Evolutionary conservation across 1,284 basidiomycete species (phyloP), one percentile per base, ranked within the genome.

Genomic region (Cyathus pygmaeus): DNA sequence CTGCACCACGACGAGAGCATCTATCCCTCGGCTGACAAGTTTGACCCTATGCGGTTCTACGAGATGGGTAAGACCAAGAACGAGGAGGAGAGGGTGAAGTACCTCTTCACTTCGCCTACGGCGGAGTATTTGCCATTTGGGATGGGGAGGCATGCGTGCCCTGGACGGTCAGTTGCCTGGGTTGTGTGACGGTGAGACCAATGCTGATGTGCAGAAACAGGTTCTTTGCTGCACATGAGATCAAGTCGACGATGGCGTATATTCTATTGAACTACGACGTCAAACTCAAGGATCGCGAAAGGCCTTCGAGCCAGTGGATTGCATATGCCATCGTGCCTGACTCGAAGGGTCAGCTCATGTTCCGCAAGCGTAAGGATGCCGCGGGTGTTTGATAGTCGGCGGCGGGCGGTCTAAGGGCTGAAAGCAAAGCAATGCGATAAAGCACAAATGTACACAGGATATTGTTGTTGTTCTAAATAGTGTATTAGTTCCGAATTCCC

Each of bases 181-280:
- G 11, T 17, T 5, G 19, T 54, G 26, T 46, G 19, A 24, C 19
- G 39, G 21, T 56, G n/a, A 27, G 19, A 19, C 10, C 53, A 79
- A 79, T 56, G 79, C n/a, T n/a, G n/a, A n/a, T n/a, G n/a, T n/a
- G n/a, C n/a, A n/a, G 79, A 3, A 80, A 79, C 3, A 67, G 81
- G 13, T 83, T 81, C 73, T 82, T 83, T 62, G 81, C 81, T 2
- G 75, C 74, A n/a, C 77, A 72, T 54, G 77, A 78, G 63, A 66
- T 82, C 27, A 83, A 83, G 65, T 65, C 72, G 2, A 75, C 82
- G 65, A 54, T 83, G 27, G 80, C 76, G 17, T 70, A 79, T 58
- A 61, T 80, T n/a, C 54, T 83, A 6, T 24, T 78, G 41, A 77
- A 75, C 50, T 83, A 83, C 61, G 81, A 83, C 59, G 57, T 83